Evolutionary conservation across 2,329 filamentous ascomycete genomes (phyloP), one percentile per base, ranked within the genome.

Genomic region (Calonectria fujianensis): DNA sequence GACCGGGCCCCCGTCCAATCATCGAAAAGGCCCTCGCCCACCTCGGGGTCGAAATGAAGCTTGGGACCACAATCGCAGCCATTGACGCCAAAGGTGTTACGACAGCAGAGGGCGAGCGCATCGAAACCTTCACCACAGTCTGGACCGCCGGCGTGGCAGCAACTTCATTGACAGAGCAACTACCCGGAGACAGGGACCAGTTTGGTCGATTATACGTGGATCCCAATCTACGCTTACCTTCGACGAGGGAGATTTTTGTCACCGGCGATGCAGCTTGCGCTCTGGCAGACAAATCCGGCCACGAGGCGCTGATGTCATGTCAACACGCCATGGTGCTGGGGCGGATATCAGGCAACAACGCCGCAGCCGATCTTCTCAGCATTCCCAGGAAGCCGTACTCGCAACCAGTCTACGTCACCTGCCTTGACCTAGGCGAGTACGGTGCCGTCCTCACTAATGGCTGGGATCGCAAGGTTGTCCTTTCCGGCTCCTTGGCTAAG

Each of bases 111-210:
- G 84, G 85, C 6, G 82, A 85, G 54, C 78, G 70, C 18, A 85
- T 86, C 70, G 75, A 80, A 7, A 77, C 84, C 2, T 68, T 78
- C 7, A 85, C 85, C 0, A 79, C 79, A 1, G 74, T 86, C 16
- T 86, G 85, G 84, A 85, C 85, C 0, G 85, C 82, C 0, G 84
- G 85, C 0, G 76, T 85, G 45, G 72, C 69, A n/a, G 84, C 84
- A 3, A 81, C 80, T 0, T 73, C 80, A 4, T 75, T 85, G 35
- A 83, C 84, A 2, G 67, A 78, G 24, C 83, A 84, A 16, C 77
- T 86, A 27, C 70, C 79, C 0, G 80, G 78, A 0, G 35, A 77
- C 4, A 83, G 74, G 45, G 83, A 86, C 31, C 16, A 57, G 10
- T 16, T 61, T 20, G 67, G 67, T 18, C 67, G 67, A 9, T 39